A percentile compares a stretch with the other conserved stretches of the same genome.
Conservation (phyloP, 2,329 filamentous ascomycete species). For the Aspergillus alliaceus region DNA sequence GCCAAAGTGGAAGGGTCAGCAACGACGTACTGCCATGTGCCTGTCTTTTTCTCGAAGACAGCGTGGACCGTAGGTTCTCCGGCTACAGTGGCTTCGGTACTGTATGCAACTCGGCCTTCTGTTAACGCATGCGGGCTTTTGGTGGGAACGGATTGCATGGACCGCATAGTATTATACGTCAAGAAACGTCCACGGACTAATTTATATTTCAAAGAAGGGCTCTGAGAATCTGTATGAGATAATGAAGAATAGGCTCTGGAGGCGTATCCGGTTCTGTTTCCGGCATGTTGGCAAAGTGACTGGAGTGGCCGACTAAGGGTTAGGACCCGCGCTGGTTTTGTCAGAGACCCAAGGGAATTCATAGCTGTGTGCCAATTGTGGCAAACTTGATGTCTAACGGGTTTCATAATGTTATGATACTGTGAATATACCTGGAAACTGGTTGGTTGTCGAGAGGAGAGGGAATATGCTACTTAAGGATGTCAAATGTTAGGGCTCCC, state of each 20-base stretch:
- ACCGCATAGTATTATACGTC: background rate
- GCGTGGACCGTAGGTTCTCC: conserved; percentile 28
- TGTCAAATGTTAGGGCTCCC: background rate
- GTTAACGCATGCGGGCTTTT: background rate
- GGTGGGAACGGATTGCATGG: background rate
- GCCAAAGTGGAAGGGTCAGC: conserved; percentile 51
- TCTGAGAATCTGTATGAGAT: background rate
- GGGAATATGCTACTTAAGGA: background rate
- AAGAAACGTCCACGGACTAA: background rate
- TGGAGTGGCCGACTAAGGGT: background rate
- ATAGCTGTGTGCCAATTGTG: background rate
- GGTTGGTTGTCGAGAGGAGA: no score
- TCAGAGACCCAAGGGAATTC: background rate
- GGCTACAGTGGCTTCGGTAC: background rate
- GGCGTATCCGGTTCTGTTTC: background rate
- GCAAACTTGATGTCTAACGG: no score
- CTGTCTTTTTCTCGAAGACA: conserved; percentile 44
- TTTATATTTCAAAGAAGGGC: background rate
- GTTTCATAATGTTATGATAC: background rate
- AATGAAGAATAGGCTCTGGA: background rate
- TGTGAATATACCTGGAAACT: background rate
- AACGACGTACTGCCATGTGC: conserved; percentile 64
- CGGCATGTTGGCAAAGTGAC: background rate
- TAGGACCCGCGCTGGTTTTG: background rate
- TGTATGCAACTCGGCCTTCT: background rate